Base-by-base conservation (phyloP, 768 basidiomycete species). In the Pleurotus ostreatus region DNA sequence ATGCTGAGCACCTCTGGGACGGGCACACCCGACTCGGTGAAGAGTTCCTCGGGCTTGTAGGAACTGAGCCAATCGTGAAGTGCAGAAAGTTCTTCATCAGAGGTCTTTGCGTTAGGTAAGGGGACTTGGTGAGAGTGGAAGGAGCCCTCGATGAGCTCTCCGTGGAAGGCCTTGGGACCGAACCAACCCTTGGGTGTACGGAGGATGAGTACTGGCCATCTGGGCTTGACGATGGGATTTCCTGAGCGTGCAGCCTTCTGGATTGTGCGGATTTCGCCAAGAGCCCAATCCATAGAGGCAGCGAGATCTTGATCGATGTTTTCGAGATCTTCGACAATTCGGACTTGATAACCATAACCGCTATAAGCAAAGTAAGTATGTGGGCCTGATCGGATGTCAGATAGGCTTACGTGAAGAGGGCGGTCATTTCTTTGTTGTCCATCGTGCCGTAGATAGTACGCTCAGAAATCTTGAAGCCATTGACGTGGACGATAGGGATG, bases 121-220 rank as follows among this genome's bases (percentile, higher is more conserved):
- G 94, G 93, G 1, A 96, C 92, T 72, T 96, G 94, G 66, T 97
- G 93, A 0, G 93, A 80, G 57, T 79, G 83, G 79, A 88, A 95
- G 18, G 87, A 89, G 45, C 88, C 89, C 65, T 91, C 89, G 51
- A 94, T 79, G 56, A 80, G 81, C 58, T 89, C 81, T n/a, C 84
- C 89, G 51, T 82, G 76, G 25, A 89, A 66, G 18, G 71, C 60
- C 60, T 84, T 84, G 1, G 91, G 90, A 4, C 88, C 86, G 5
- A 84, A 76, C 75, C 81, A 84, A 22, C 92, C 88, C 71, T 96
- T 96, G 8, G 92, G 92, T 1, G 91, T 91, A 44, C 93, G 83
- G 45, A 95, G 78, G 63, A 94, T 81, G 59, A 97, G 74, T 66
- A 94, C 79, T 3, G 94, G 94, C 91, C 91, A 95, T 43, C 90